A percentile compares a stretch with the other conserved stretches of the same genome.
These are phyloP conservation scores for Lecanosticta acicola DNA, from an alignment of 2,329 filamentous ascomycete genomes.

Conservation along the genomic window DNA sequence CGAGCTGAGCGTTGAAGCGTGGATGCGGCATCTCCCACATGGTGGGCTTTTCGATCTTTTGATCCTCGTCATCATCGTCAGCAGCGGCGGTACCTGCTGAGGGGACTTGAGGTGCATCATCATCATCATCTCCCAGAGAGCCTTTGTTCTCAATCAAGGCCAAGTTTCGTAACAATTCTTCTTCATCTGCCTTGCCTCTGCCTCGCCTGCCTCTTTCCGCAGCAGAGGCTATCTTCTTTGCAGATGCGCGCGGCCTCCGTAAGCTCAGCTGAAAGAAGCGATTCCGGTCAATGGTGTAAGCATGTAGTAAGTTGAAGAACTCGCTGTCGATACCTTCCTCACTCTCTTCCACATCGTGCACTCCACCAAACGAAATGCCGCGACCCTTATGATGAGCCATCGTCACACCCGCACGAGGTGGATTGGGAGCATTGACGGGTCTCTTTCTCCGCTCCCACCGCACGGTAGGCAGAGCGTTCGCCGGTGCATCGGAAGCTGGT, in stretches of 20 bases:
- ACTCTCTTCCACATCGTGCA: slow-evolving; percentile 53
- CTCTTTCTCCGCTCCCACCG: slow-evolving; percentile 92
- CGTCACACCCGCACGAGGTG: slow-evolving; percentile 77
- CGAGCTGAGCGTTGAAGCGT: slow-evolving; percentile 83
- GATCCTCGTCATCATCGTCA: slow-evolving; percentile 51
- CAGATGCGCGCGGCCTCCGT: slow-evolving; percentile 59
- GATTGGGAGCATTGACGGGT: slow-evolving; percentile 81
- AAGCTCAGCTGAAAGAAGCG: slow-evolving; percentile 82
- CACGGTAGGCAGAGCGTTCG: slow-evolving; percentile 63
- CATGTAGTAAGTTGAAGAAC: slow-evolving; percentile 88
- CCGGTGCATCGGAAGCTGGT: slow-evolving; percentile 60
- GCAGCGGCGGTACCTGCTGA: slow-evolving; percentile 23
- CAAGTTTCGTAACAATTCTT: slow-evolving; percentile 80
- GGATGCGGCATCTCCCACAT: slow-evolving; percentile 81
- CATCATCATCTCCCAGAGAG: slow-evolving; percentile 48
- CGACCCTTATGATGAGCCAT: slow-evolving; percentile 93
- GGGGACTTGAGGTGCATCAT: slow-evolving; percentile 15
- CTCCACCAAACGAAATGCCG: slow-evolving; percentile 88
- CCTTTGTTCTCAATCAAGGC: slow-evolving; percentile 75
- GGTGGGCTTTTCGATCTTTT: slow-evolving; percentile 49
- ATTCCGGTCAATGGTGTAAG: slow-evolving; percentile 94
- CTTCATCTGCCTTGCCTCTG: slow-evolving; percentile 84
- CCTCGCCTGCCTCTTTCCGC: slow-evolving; percentile 56
- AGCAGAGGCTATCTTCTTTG: slow-evolving; percentile 49
- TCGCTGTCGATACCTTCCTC: slow-evolving; percentile 88